These are phyloP conservation scores for Penicillium atrosanguineum DNA, from an alignment of 495 filamentous ascomycete genomes.

Conservation along the genomic window DNA sequence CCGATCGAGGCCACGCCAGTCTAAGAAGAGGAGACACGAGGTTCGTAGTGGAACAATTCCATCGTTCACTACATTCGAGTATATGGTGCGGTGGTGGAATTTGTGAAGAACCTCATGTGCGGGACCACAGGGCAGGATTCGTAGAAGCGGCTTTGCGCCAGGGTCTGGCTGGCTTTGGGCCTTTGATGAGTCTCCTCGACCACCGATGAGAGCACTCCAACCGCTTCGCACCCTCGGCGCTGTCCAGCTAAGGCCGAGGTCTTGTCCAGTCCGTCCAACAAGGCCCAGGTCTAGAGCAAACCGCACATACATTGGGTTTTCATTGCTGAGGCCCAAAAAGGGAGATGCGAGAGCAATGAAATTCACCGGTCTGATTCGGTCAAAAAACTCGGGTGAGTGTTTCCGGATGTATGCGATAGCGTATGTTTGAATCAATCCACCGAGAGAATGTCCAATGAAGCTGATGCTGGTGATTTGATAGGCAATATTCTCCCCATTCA, in stretches of 20 bases:
- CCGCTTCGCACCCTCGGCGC: slow-evolving; percentile 81
- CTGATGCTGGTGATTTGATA: slow-evolving; percentile 95
- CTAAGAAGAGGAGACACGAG: slow-evolving; percentile 92
- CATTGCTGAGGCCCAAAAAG: slow-evolving; percentile 90
- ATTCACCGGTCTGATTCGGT: slow-evolving; percentile 82
- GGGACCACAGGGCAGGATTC: slow-evolving; percentile 89
- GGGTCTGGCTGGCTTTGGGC: slow-evolving; percentile 66
- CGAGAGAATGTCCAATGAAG: slow-evolving; percentile 91
- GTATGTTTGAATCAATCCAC: slow-evolving; percentile 89
- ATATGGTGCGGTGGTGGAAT: slow-evolving; percentile 89
- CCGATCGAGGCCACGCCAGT: slow-evolving; percentile 89
- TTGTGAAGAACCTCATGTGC: slow-evolving; percentile 82
- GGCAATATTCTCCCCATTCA: slow-evolving; percentile 46
- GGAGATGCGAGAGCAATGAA: slow-evolving; percentile 91
- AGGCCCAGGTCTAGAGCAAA: slow-evolving; percentile 96
- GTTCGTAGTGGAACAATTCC: slow-evolving; percentile 94
- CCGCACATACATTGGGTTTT: slow-evolving; percentile 95
- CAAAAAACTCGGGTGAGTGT: slow-evolving; percentile 88
- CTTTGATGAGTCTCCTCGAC: slow-evolving; percentile 64
- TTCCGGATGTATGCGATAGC: slow-evolving; percentile 97
- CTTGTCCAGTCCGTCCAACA: slow-evolving; percentile 91
- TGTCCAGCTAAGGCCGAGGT: slow-evolving; percentile 91
- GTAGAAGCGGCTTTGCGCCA: slow-evolving; percentile 81
- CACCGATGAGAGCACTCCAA: slow-evolving; percentile 82
- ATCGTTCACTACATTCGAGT: slow-evolving; percentile 98